Evolutionary conservation across 108 stramenopile genomes (phyloP).

Genomic region (Mediolabrus comicus): DNA sequence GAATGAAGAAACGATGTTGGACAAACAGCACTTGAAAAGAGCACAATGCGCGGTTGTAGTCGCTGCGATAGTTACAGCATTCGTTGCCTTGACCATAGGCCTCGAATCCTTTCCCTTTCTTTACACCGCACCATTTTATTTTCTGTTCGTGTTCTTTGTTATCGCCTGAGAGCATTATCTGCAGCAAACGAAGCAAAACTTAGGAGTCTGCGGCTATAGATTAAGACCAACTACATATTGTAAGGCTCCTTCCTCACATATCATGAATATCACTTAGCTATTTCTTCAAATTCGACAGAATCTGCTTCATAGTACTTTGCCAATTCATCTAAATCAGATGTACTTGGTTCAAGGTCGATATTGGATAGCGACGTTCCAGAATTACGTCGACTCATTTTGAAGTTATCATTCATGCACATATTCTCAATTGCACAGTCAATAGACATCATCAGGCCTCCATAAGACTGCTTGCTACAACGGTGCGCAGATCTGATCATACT

Average conservation of each 20-base stretch:
- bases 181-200: background rate
- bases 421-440: background rate
- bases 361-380: conserved; percentile 10
- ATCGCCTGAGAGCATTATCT: background rate
- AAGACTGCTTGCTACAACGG: background rate
- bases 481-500: background rate
- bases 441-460: background rate
- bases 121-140: conserved; percentile 1
- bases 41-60: background rate
- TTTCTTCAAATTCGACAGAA: background rate
- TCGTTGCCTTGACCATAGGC: background rate
- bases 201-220: background rate
- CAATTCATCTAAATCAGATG: conserved; percentile 4
- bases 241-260: background rate
- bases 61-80: background rate
- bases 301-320: background rate
- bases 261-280: background rate
- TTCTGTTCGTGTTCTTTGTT: background rate
- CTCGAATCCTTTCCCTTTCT: background rate
- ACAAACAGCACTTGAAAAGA: background rate
- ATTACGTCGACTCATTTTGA: background rate
- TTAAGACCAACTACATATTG: background rate
- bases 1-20: background rate
- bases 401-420: background rate
- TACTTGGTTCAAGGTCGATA: conserved; percentile 1